These are phyloP conservation scores for Gossypium bickii DNA, from an alignment of 345 rosid genomes.

Conservation along the genomic window DNA sequence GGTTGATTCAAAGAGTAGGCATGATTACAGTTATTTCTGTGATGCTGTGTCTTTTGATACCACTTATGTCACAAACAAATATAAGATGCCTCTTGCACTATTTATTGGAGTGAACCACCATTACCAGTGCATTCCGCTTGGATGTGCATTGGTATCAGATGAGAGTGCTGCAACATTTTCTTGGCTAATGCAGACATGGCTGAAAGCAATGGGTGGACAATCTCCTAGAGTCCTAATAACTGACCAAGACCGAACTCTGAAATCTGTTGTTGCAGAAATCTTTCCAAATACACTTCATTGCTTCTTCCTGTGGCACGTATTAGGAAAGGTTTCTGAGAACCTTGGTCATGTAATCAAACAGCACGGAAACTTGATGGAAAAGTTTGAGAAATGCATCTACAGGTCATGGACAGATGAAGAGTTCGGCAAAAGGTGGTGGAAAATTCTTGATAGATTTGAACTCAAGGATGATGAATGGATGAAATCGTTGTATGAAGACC, in stretches of 20 bases:
- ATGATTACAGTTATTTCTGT: slow-evolving; percentile 49
- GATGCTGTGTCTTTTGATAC: slow-evolving; percentile 64
- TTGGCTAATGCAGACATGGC: slow-evolving; percentile 69
- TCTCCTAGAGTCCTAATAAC: slow-evolving; percentile 56
- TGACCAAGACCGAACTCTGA: slow-evolving; percentile 43
- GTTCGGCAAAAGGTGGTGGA: slow-evolving; percentile 56
- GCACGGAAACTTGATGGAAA: slow-evolving; percentile 39
- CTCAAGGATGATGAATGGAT: slow-evolving; percentile 53
- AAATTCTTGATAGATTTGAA: slow-evolving; percentile 51
- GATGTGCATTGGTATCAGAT: slow-evolving; percentile 61
- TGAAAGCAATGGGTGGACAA: slow-evolving; percentile 60
- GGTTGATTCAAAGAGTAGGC: slow-evolving; percentile 68
- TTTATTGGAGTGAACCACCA: slow-evolving; percentile 71
- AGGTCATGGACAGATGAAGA: slow-evolving; percentile 61
- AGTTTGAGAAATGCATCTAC: slow-evolving; percentile 64
- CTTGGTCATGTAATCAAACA: slow-evolving; percentile 48
- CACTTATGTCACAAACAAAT: slow-evolving; percentile 49
- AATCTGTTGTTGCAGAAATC: slow-evolving; percentile 37
- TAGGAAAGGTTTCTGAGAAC: slow-evolving; percentile 52
- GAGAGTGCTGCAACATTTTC: slow-evolving; percentile 48
- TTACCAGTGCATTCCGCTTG: slow-evolving; percentile 57
- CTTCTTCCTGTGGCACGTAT: slow-evolving; percentile 54
- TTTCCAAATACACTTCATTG: slow-evolving; percentile 51
- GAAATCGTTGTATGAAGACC: slow-evolving; percentile 52
- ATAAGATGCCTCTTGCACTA: slow-evolving; percentile 59